A percentile compares a stretch with the other conserved stretches of the same genome.
Conservation (phyloP, 2,329 filamentous ascomycete species). For the Fusarium drepaniforme region DNA sequence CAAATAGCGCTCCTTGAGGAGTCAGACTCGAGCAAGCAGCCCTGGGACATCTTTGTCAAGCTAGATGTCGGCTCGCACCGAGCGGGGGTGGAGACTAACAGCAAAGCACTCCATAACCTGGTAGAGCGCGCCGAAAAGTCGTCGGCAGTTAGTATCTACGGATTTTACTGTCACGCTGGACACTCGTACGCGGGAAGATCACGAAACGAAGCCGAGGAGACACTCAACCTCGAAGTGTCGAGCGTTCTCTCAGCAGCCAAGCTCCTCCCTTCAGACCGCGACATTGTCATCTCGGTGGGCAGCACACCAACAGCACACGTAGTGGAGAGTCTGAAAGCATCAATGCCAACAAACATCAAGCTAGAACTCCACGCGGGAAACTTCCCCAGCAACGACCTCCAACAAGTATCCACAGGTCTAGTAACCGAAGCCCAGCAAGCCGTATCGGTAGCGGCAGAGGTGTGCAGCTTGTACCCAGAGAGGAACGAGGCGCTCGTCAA, state of each 20-base stretch:
- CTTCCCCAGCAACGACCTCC: slow-evolving; percentile 54
- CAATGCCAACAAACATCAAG: slow-evolving; percentile 47
- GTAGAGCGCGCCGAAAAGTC: slow-evolving; percentile 46
- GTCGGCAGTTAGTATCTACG: slow-evolving; percentile 47
- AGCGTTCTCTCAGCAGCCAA: slow-evolving; percentile 47
- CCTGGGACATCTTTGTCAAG: slow-evolving; percentile 54
- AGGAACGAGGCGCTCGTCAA: slow-evolving; percentile 54
- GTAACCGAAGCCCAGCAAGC: slow-evolving; percentile 47
- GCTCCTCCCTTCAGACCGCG: slow-evolving; percentile 42
- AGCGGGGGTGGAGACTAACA: slow-evolving; percentile 47
- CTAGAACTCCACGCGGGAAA: slow-evolving; percentile 54
- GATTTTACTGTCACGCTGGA: slow-evolving; percentile 54
- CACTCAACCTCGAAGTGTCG: slow-evolving; percentile 47
- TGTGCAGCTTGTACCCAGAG: slow-evolving; percentile 54
- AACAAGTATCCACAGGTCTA: slow-evolving; percentile 52
- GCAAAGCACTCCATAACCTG: slow-evolving; percentile 41
- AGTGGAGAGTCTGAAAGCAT: slow-evolving; percentile 45
- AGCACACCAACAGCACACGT: slow-evolving; percentile 54
- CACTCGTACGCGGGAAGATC: slow-evolving; percentile 52
- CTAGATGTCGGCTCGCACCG: slow-evolving; percentile 52
- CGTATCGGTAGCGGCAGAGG: slow-evolving; percentile 48
- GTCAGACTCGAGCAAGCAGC: slow-evolving; percentile 15
- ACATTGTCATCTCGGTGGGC: slow-evolving; percentile 50
- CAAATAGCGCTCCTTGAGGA: slow-evolving; percentile 48
- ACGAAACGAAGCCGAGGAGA: slow-evolving; percentile 46